Base-by-base conservation (phyloP, 2,329 filamentous ascomycete species). In the Cordyceps pruinosa region DNA sequence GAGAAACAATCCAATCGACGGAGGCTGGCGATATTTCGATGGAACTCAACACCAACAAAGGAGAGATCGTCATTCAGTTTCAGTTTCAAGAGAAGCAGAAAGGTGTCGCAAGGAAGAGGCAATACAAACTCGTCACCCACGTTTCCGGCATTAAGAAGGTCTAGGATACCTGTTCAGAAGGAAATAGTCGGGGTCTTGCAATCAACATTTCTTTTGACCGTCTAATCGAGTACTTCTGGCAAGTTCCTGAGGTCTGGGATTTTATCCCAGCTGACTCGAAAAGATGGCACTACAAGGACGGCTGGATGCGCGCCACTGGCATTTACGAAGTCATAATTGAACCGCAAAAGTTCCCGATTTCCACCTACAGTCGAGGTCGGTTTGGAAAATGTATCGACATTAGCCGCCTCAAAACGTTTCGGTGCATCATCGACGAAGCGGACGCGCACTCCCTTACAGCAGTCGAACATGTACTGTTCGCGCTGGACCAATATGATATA, bases 391-490 rank as follows among this genome's bases (percentile, higher is more conserved):
- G 73, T 23, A 73, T 82, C 21, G 75, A 84, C 58, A 72, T 83
- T 44, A 82, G 81, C 19, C 76, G 78, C 46, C 85, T 82, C 80
- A 83, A 76, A 10, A 77, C 78, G 0, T 78, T 84, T 57, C 72
- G 75, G 48, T 64, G 85, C n/a, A 63, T 71, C 0, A 65, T 85
- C 5, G 57, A 67, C 2, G 62, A 58, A 2, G 52, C 59, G 3
- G 48, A 63, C 1, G 58, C 66, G 1, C 61, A 66, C 10, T 61
- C 68, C 7, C 57, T 69, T 1, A 60, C 65, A 0, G 59, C 63
- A 3, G 78, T 80, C 63, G 61, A 68, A 1, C 62, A 70, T 1
- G 72, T 88, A 21, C 72, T 76, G 4, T 67, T 73, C 9, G 81
- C 81, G 1, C 74, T 97, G 1, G 73, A 76, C 12, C 88, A 95